These are phyloP conservation scores for Pseudogymnoascus sp. DNA, from an alignment of 2,329 filamentous ascomycete genomes.

Conservation along the genomic window DNA sequence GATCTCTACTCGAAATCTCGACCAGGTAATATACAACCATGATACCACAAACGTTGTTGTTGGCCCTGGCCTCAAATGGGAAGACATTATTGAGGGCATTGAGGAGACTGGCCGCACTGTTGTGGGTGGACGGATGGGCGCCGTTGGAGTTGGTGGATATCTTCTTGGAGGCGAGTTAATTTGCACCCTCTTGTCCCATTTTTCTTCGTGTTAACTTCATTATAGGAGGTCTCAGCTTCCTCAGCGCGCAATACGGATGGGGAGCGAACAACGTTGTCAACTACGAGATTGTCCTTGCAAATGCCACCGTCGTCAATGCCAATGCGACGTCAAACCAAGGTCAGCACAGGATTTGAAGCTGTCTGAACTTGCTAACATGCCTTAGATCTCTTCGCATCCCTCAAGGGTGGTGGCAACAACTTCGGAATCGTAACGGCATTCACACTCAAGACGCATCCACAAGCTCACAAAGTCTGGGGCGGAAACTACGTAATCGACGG, in stretches of 20 bases:
- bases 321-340: slow-evolving; percentile 15
- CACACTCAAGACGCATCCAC: slow-evolving; percentile 23
- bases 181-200: not conserved
- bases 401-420: slow-evolving; percentile 23
- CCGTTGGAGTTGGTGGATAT: slow-evolving; percentile 41
- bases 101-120: slow-evolving; percentile 25
- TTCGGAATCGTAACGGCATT: slow-evolving; percentile 29
- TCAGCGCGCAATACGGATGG: slow-evolving; percentile 36
- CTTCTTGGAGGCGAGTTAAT: slow-evolving; percentile 26
- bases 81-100: slow-evolving; percentile 28
- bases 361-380: not conserved
- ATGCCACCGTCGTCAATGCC: slow-evolving; percentile 19
- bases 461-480: slow-evolving; percentile 29
- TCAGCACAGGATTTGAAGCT: not conserved
- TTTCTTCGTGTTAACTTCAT: slow-evolving; percentile 1
- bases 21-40: slow-evolving; percentile 30
- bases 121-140: slow-evolving; percentile 40
- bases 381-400: slow-evolving; percentile 20
- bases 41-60: slow-evolving; percentile 33
- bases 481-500: slow-evolving; percentile 28
- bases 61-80: slow-evolving; percentile 32
- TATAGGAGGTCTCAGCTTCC: slow-evolving; percentile 10
- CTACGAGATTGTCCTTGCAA: slow-evolving; percentile 33
- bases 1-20: slow-evolving; percentile 35
- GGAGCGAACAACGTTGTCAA: slow-evolving; percentile 40